phyloP scores from a whole-genome alignment of 257 asterid species.

The Jasminum sambac region DNA sequence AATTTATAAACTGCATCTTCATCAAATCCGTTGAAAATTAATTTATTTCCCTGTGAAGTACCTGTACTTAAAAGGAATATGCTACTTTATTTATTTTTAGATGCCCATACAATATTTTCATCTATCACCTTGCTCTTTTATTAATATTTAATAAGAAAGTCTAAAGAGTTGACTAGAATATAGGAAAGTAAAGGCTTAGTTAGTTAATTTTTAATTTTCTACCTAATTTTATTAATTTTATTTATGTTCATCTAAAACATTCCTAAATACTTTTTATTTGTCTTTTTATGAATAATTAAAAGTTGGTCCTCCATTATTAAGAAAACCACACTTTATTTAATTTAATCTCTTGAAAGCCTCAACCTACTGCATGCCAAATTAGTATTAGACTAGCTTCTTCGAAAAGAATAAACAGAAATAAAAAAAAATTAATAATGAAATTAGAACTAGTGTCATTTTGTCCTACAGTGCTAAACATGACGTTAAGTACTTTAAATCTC shows the following conservation, averaged over 20 bases:
- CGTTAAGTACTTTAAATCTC: too few relatives aligned
- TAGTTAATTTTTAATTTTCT: neutral
- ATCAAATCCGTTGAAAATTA: constrained; percentile 18
- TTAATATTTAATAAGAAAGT: constrained; percentile 24
- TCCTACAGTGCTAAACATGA: too few relatives aligned
- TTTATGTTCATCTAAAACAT: too few relatives aligned
- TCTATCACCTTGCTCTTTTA: constrained; percentile 20
- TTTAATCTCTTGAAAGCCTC: neutral
- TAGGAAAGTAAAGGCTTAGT: constrained; percentile 6
- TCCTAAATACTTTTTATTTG: constrained; percentile 9
- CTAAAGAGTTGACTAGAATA: constrained; percentile 41
- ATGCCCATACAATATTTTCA: constrained; percentile 31
- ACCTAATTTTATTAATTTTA: neutral
- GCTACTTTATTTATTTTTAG: constrained; percentile 16
- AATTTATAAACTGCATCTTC: constrained; percentile 13
- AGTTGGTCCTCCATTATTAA: neutral
- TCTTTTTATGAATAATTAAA: neutral
- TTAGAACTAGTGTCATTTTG: neutral
- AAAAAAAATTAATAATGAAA: neutral
- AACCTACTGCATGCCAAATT: neutral
- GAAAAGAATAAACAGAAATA: neutral
- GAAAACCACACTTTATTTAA: neutral
- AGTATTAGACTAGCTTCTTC: neutral
- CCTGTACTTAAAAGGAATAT: constrained; percentile 31
- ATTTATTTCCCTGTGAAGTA: constrained; percentile 26